Evolutionary conservation across 805 yeast species (phyloP).

Genomic region (Nakazawaea sp.): DNA sequence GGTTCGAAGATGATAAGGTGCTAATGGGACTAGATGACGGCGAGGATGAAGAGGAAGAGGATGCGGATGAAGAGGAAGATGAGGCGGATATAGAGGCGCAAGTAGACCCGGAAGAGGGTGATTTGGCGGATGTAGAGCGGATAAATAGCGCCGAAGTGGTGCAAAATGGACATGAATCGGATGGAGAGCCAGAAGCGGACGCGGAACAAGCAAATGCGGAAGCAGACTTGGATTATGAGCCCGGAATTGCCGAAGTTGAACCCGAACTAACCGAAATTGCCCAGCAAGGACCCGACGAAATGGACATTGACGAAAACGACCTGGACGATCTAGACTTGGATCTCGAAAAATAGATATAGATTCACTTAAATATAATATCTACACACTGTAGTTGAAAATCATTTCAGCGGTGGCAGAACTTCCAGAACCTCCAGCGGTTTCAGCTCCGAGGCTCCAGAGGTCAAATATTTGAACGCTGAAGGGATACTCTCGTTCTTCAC

Average conservation of each 20-base stretch:
- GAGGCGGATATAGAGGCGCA: slow-evolving; percentile 14
- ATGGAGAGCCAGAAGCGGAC: too few relatives aligned
- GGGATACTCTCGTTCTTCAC: slow-evolving; percentile 51
- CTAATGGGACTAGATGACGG: slow-evolving; percentile 5
- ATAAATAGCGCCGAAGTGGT: slow-evolving; percentile 10
- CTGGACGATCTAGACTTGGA: background rate
- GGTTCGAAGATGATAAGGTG: slow-evolving; percentile 7
- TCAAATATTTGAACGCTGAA: slow-evolving; percentile 53
- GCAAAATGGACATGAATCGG: background rate
- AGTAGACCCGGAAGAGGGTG: slow-evolving; percentile 15
- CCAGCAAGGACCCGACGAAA: too few relatives aligned
- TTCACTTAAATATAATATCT: background rate
- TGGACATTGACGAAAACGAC: background rate
- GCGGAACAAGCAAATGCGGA: too few relatives aligned
- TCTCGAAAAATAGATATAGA: background rate
- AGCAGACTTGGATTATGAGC: too few relatives aligned
- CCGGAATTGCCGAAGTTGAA: background rate
- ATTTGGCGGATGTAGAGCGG: slow-evolving; percentile 17
- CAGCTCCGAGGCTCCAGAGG: slow-evolving; percentile 33
- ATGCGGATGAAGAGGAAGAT: slow-evolving; percentile 17
- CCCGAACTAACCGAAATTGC: too few relatives aligned
- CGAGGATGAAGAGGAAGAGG: slow-evolving; percentile 7
- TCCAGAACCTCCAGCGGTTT: background rate
- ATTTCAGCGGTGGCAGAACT: background rate
- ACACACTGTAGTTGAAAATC: background rate